Percentiles rank a stretch among this genome's conserved stretches.
Evolutionary conservation across 257 asterid species (phyloP).

Genomic region (Plantago elongata): DNA sequence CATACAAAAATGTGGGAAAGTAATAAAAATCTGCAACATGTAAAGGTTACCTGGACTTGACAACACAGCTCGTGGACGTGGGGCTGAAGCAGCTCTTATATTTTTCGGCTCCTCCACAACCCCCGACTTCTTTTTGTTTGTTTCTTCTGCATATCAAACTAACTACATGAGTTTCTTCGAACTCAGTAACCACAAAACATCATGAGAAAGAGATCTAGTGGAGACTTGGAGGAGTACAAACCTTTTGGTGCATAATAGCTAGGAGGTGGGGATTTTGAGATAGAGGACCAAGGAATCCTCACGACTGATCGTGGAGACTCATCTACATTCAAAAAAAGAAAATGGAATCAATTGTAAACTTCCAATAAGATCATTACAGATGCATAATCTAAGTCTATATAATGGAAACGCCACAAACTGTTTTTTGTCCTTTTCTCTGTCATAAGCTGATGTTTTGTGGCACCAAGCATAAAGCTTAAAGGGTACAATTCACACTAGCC

Average conservation of each 20-base stretch:
- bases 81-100: slow-evolving; percentile 52
- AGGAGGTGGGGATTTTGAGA: slow-evolving; percentile 49
- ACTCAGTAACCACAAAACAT: slow-evolving; percentile 1
- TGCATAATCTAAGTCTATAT: background rate
- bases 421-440: too few species aligned
- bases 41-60: slow-evolving; percentile 72
- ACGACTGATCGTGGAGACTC: slow-evolving; percentile 60
- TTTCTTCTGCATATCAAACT: slow-evolving; percentile 29
- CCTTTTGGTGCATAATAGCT: slow-evolving; percentile 38
- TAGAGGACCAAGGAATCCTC: slow-evolving; percentile 50
- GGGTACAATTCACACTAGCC: too few species aligned
- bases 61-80: slow-evolving; percentile 93
- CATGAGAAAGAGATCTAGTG: slow-evolving; percentile 1
- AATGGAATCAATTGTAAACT: background rate
- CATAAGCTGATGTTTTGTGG: too few species aligned
- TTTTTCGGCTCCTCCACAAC: slow-evolving; percentile 37
- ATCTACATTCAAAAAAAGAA: slow-evolving; percentile 35
- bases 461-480: too few species aligned
- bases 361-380: background rate
- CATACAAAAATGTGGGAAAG: background rate
- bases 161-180: background rate
- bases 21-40: background rate
- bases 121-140: slow-evolving; percentile 28
- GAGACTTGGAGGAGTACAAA: slow-evolving; percentile 16
- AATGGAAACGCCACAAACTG: too few species aligned